Conservation (phyloP, 2,329 filamentous ascomycete genomes). For the Hymenoscyphus fructigenus region DNA sequence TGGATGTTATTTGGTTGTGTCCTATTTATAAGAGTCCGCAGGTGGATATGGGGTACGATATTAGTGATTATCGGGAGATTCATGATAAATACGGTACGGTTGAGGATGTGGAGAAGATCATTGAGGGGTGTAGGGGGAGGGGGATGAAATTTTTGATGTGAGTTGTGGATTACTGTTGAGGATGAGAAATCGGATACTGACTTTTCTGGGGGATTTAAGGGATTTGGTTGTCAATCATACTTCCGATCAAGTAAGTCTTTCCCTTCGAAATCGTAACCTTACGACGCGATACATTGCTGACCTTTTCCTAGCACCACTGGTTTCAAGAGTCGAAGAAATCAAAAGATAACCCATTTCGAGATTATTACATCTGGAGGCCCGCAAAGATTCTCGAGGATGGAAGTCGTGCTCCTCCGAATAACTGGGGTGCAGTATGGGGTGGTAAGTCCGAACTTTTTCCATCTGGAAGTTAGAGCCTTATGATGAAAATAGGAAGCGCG, state of each 20-base stretch:
- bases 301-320: slow-evolving; percentile 59
- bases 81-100: slow-evolving; percentile 66
- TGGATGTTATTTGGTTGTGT: slow-evolving; percentile 66
- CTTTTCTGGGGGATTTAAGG: background rate
- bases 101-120: slow-evolving; percentile 62
- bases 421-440: slow-evolving; percentile 44
- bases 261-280: no score
- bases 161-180: no score
- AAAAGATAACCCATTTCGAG: slow-evolving; percentile 51
- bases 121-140: slow-evolving; percentile 56
- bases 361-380: slow-evolving; percentile 65
- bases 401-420: slow-evolving; percentile 43
- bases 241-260: background rate
- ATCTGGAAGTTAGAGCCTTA: no score
- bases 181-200: no score
- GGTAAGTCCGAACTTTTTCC: slow-evolving; percentile 42
- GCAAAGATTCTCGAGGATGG: slow-evolving; percentile 38
- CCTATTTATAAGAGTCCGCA: slow-evolving; percentile 66
- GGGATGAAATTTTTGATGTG: slow-evolving; percentile 65
- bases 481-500: slow-evolving; percentile 38
- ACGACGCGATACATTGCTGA: no score
- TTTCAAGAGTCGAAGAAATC: slow-evolving; percentile 53
- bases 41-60: slow-evolving; percentile 71
- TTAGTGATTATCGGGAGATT: slow-evolving; percentile 67
- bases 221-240: slow-evolving; percentile 10